phyloP scores from a whole-genome alignment of 768 basidiomycete species.

The Daedaleopsis nitida region DNA sequence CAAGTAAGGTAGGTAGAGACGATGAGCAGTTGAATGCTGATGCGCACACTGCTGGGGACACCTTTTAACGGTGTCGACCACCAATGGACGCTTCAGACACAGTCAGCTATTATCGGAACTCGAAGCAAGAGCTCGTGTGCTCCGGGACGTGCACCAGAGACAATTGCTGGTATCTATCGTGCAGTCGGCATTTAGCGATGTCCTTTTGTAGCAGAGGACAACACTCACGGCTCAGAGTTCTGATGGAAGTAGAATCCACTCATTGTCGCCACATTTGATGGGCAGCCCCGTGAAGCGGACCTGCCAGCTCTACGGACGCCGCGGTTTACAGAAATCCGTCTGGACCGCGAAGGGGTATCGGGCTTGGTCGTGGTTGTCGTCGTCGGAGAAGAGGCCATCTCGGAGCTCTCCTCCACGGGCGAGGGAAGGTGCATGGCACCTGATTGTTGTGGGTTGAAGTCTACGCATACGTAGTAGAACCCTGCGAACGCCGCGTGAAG shows the following conservation, averaged over 20 bases:
- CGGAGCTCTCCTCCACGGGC: conserved; percentile 16
- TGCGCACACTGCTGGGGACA: neutral
- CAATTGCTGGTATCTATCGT: conserved; percentile 80
- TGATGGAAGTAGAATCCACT: conserved; percentile 93
- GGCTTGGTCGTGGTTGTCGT: conserved; percentile 36
- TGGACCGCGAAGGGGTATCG: conserved; percentile 22
- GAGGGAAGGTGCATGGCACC: conserved; percentile 23
- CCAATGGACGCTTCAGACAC: neutral
- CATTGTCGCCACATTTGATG: conserved; percentile 66
- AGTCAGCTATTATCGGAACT: conserved; percentile 58
- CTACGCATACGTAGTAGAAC: conserved; percentile 95
- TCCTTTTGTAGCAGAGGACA: neutral
- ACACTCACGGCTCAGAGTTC: conserved; percentile 88
- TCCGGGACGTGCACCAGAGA: conserved; percentile 80
- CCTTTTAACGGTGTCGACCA: conserved; percentile 13
- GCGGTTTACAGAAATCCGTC: conserved; percentile 35
- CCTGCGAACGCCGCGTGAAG: conserved; percentile 44
- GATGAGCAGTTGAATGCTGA: neutral
- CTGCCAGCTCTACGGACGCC: conserved; percentile 36
- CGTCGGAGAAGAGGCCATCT: conserved; percentile 13
- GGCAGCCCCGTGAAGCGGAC: conserved; percentile 50
- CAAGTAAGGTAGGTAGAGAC: conserved; percentile 3
- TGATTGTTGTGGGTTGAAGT: conserved; percentile 70
- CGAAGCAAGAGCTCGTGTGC: conserved; percentile 73
- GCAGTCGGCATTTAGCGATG: neutral